These are phyloP conservation scores for Myriangium duriaei DNA, from an alignment of 2,329 filamentous ascomycete genomes.

Conservation along the genomic window DNA sequence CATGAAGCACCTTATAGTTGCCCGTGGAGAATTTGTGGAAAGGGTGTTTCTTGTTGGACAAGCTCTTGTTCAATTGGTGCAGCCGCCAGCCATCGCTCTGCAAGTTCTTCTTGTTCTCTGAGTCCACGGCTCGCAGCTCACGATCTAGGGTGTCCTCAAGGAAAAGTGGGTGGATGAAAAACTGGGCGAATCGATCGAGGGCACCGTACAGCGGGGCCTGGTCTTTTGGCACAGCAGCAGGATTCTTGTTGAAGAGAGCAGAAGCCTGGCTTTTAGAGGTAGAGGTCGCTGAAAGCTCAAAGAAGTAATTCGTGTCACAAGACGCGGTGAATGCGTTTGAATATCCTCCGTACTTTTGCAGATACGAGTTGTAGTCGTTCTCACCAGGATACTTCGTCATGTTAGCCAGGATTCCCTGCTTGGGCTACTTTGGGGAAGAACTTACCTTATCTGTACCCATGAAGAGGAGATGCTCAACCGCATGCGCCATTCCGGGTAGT, in stretches of 20 bases:
- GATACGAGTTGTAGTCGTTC: slow-evolving; percentile 90
- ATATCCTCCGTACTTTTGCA: slow-evolving; percentile 76
- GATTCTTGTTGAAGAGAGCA: slow-evolving; percentile 25
- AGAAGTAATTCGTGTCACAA: slow-evolving; percentile 95
- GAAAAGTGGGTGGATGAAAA: slow-evolving; percentile 83
- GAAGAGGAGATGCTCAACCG: slow-evolving; percentile 90
- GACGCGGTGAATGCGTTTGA: slow-evolving; percentile 92
- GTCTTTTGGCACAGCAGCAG: slow-evolving; percentile 24
- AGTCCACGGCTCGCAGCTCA: slow-evolving; percentile 80
- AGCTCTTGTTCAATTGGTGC: slow-evolving; percentile 73
- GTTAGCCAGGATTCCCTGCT: slow-evolving; percentile 6
- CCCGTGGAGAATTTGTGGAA: slow-evolving; percentile 88
- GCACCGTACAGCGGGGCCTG: slow-evolving; percentile 63
- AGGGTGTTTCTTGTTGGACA: slow-evolving; percentile 79
- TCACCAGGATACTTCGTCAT: slow-evolving; percentile 79
- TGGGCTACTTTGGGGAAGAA: not conserved
- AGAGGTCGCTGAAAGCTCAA: slow-evolving; percentile 78
- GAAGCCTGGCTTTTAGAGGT: slow-evolving; percentile 38
- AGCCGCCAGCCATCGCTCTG: slow-evolving; percentile 83
- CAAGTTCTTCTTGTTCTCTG: slow-evolving; percentile 94
- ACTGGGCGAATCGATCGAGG: slow-evolving; percentile 83
- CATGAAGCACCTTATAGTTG: slow-evolving; percentile 75
- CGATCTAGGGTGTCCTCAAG: slow-evolving; percentile 72
- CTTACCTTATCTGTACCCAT: slow-evolving; percentile 91
- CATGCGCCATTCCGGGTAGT: slow-evolving; percentile 91